Evolutionary conservation across 176 grass and related monocot genomes (phyloP).

Genomic region (Saccharum officinarum): DNA sequence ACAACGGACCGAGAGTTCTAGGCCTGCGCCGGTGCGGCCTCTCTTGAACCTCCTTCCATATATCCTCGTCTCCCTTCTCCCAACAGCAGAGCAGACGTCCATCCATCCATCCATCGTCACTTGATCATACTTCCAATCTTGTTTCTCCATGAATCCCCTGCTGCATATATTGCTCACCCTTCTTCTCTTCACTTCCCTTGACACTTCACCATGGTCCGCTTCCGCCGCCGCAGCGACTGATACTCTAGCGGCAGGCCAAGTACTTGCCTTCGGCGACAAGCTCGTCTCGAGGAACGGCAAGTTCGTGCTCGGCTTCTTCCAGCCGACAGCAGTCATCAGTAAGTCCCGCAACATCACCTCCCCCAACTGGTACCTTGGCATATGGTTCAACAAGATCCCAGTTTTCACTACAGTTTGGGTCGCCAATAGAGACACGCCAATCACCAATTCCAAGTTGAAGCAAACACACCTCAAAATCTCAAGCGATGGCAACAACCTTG

Average conservation of each 20-base stretch:
- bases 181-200: not conserved
- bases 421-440: slow-evolving; percentile 3
- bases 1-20: not conserved
- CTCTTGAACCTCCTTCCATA: not conserved
- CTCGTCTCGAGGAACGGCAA: slow-evolving; percentile 33
- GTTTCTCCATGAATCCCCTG: not conserved
- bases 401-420: not conserved
- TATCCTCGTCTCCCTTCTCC: not conserved
- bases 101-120: not conserved
- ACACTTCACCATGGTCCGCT: not conserved
- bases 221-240: not conserved
- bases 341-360: slow-evolving; percentile 11
- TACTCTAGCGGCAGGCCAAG: slow-evolving; percentile 15
- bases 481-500: not conserved
- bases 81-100: not conserved
- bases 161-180: not conserved
- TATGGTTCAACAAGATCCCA: slow-evolving; percentile 5
- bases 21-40: not conserved
- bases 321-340: not conserved
- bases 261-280: slow-evolving; percentile 26
- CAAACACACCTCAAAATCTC: not conserved
- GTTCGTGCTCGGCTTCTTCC: slow-evolving; percentile 59
- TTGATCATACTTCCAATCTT: not conserved
- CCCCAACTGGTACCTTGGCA: slow-evolving; percentile 17
- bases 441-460: not conserved